Base-by-base conservation (phyloP, 331 rosid species). In the Spiraea crenata region DNA sequence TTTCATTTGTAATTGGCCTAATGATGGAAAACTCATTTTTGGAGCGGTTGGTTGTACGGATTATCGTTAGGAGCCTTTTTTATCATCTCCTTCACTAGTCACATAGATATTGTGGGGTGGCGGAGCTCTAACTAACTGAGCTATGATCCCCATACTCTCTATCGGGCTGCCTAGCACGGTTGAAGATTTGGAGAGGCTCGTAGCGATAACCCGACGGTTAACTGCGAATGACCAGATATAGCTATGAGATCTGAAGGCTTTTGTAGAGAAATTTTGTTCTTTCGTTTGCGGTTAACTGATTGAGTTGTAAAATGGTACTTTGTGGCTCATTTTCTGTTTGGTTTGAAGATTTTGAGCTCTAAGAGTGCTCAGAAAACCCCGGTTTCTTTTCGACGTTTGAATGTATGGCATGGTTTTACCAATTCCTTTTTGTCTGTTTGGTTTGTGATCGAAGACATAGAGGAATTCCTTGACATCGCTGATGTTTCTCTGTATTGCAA, bases 171-270 rank as follows among this genome's bases (percentile, higher is more conserved):
- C 39, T 11, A 16, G 17, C 54, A 50, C 17, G 17, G 61, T 5
- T 67, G 60, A 72, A 72, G 51, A 17, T 72, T 51, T 19, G 17
- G 19, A 17, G 44, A 39, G 76, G 60, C 40, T 60, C 50, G 6
- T 45, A 61, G 17, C 61, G 51, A 19, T 47, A 61, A 72, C 39
- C 41, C 61, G 12, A 15, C 31, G 19, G 51, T 19, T 47, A 4
- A 12, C 69, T 14, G 15, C 31, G n/a, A 38, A 59, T 60, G 69
- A 72, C 41, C 69, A 47, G 40, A 37, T 71, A 44, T 67, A 67
- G 72, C 72, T 50, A 67, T 67, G 72, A 67, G 60, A 67, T 67
- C 16, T 67, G 72, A 67, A 37, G 60, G 48, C 72, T 67, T 16
- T 6, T 48, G 9, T 10, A 25, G 10, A 1, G 17, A 31, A 6